These are phyloP conservation scores for Salix dunnii DNA, from an alignment of 345 rosid species.

Conservation along the genomic window DNA sequence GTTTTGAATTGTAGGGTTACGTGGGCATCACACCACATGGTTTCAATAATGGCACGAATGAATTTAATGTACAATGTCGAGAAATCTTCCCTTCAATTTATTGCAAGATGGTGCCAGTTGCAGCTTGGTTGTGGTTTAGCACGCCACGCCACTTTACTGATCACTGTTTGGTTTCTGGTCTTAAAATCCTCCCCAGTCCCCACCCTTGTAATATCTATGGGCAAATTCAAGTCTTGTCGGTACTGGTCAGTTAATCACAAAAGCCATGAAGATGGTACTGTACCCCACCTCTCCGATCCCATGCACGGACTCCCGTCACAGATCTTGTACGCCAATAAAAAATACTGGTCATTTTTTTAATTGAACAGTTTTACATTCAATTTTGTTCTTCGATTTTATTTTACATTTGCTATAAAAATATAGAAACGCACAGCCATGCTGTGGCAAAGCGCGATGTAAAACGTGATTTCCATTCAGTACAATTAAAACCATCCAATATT, in stretches of 20 bases:
- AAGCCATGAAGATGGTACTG: background rate
- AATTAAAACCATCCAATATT: background rate
- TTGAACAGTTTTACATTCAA: too few relatives aligned
- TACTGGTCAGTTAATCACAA: background rate
- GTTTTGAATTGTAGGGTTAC: background rate
- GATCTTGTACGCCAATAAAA: background rate
- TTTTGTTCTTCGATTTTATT: too few relatives aligned
- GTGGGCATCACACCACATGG: background rate
- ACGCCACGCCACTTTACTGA: background rate
- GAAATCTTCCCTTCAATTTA: background rate
- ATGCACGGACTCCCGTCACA: background rate
- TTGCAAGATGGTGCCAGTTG: background rate
- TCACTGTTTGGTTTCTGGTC: background rate
- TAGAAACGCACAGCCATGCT: too few relatives aligned
- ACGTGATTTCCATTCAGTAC: background rate
- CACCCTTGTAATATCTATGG: background rate
- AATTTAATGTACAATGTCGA: background rate
- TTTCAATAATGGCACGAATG: background rate
- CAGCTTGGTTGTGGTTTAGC: background rate
- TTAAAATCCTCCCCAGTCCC: background rate
- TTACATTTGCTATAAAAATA: too few relatives aligned
- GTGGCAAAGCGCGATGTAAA: background rate
- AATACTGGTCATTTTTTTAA: too few relatives aligned
- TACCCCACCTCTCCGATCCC: background rate
- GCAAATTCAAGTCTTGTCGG: background rate